Conservation (phyloP, 164 flowering plant species). For the Vitis vinifera region DNA sequence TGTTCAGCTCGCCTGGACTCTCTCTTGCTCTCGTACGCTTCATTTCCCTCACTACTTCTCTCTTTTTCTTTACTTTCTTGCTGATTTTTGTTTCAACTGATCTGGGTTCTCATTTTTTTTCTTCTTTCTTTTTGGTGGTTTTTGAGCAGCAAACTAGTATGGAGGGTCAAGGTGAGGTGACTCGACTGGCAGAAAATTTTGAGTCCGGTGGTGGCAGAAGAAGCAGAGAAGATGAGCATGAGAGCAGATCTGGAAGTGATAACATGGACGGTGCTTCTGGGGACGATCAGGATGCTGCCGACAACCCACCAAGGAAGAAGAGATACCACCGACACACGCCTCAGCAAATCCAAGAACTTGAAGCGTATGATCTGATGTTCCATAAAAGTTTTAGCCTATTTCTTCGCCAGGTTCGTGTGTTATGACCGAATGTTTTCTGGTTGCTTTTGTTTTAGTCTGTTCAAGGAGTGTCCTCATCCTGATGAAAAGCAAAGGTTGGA, state of each 20-base stretch:
- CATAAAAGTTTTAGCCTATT: not conserved
- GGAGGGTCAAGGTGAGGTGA: constrained; percentile 65
- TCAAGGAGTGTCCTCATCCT: constrained; percentile 98
- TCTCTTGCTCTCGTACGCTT: constrained; percentile 83
- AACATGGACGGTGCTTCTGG: constrained; percentile 89
- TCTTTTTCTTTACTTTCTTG: not conserved
- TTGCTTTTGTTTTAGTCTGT: constrained; percentile 44
- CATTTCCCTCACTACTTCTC: constrained; percentile 4
- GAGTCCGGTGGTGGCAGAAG: constrained; percentile 38
- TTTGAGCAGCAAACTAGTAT: constrained; percentile 58
- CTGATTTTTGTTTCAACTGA: not conserved
- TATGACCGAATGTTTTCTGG: not conserved
- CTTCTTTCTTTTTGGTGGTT: not conserved
- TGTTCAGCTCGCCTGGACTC: constrained; percentile 90
- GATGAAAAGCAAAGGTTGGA: constrained; percentile 96
- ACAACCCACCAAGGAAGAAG: constrained; percentile 82
- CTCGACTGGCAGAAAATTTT: constrained; percentile 46
- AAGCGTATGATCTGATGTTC: constrained; percentile 48
- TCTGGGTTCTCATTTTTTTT: constrained; percentile 10
- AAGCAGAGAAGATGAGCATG: constrained; percentile 78
- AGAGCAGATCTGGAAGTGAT: constrained; percentile 97
- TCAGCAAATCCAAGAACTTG: constrained; percentile 99
- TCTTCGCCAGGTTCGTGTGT: not conserved
- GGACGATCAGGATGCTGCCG: constrained; percentile 76
- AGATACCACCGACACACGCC: constrained; percentile 98